phyloP scores from a whole-genome alignment of 1,139 yeast species.

The Casaregolazyma lundiana region DNA sequence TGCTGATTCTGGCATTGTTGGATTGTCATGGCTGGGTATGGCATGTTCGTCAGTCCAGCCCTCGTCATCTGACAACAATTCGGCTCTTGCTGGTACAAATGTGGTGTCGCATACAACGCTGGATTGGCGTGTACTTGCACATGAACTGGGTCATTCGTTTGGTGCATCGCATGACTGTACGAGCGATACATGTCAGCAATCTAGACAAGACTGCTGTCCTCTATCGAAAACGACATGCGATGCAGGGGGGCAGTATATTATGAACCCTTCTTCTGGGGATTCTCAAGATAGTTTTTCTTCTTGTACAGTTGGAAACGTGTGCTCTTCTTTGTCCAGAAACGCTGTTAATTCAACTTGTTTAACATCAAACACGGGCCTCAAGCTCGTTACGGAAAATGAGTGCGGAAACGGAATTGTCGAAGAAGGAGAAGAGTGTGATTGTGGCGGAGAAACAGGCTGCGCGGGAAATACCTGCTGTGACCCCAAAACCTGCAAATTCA shows the following conservation, averaged over 20 bases:
- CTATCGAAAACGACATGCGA: conserved; percentile 28
- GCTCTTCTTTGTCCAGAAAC: conserved; percentile 31
- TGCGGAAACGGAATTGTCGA: conserved; percentile 41
- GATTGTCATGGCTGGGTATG: conserved; percentile 39
- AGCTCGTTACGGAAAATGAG: conserved; percentile 31
- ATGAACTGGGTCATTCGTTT: conserved; percentile 39
- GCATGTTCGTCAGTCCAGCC: conserved; percentile 28
- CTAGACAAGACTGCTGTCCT: conserved; percentile 36
- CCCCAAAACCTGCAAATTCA: conserved; percentile 35
- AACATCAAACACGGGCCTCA: conserved; percentile 32
- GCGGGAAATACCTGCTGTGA: conserved; percentile 35
- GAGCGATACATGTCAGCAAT: conserved; percentile 31
- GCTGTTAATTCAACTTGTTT: conserved; percentile 34
- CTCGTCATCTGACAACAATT: conserved; percentile 16
- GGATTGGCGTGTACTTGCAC: conserved; percentile 39
- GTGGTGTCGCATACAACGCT: conserved; percentile 33
- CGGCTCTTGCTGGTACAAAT: conserved; percentile 34
- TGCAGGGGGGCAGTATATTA: conserved; percentile 34
- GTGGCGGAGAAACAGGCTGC: conserved; percentile 38
- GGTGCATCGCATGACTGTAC: conserved; percentile 44
- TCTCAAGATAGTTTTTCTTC: conserved; percentile 31
- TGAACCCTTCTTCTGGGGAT: conserved; percentile 36
- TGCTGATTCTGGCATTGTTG: conserved; percentile 34
- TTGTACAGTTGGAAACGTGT: conserved; percentile 38
- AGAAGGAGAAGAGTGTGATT: conserved; percentile 40